phyloP scores from a whole-genome alignment of 179 eudicot species.

The Patellifolia procumbens region DNA sequence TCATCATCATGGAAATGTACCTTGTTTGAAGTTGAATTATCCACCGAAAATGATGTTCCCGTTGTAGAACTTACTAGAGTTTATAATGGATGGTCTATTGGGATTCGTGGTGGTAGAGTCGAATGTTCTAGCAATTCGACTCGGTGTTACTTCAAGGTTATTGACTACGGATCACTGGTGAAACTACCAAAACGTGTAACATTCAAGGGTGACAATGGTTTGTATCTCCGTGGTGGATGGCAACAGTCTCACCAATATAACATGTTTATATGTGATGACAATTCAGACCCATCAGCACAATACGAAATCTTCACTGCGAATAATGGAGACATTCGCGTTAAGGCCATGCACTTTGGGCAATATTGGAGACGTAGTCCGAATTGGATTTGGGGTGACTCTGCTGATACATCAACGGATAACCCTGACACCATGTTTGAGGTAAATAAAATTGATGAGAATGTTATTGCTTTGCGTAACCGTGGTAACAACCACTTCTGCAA shows the following conservation, averaged over 20 bases:
- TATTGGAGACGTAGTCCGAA: too few species aligned
- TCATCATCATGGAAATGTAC: too few species aligned
- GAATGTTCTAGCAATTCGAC: too few species aligned
- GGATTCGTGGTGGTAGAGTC: too few species aligned
- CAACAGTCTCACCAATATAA: not conserved
- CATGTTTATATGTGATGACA: not conserved
- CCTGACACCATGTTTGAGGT: not conserved
- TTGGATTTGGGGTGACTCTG: not conserved
- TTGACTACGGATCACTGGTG: not conserved
- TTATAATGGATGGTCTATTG: too few species aligned
- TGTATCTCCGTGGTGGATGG: too few species aligned
- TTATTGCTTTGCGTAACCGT: not conserved
- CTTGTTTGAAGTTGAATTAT: too few species aligned
- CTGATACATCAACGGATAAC: not conserved
- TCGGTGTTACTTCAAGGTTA: too few species aligned
- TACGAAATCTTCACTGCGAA: not conserved
- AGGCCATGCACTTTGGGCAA: not conserved
- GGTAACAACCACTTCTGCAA: not conserved
- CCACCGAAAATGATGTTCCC: too few species aligned
- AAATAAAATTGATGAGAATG: not conserved
- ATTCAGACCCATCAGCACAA: not conserved
- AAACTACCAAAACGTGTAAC: too few species aligned
- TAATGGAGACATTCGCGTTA: not conserved
- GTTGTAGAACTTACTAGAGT: too few species aligned
- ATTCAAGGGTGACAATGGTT: too few species aligned